These are phyloP conservation scores for Sistotremastrum suecicum DNA, from an alignment of 768 basidiomycete genomes.

Conservation along the genomic window DNA sequence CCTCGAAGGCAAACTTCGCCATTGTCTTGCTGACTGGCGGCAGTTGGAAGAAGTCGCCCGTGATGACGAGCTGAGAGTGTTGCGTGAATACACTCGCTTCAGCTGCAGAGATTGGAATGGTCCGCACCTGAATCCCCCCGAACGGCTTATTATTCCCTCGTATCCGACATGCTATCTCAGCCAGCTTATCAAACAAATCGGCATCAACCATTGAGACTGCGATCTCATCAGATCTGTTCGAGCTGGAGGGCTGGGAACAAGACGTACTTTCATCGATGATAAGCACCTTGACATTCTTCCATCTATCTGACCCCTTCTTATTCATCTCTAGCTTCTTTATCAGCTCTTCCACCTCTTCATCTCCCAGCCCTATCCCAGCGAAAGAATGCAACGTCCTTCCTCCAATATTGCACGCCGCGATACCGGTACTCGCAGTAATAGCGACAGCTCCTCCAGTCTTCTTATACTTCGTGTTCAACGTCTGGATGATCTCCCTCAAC, in stretches of 20 bases:
- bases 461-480: conserved; percentile 22
- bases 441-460: conserved; percentile 28
- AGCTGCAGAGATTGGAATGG: not conserved
- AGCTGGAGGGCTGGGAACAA: not conserved
- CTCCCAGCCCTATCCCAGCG: conserved; percentile 70
- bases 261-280: conserved; percentile 76
- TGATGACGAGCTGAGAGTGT: conserved; percentile 50
- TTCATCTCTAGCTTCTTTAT: conserved; percentile 40
- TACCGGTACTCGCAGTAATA: conserved; percentile 70
- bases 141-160: conserved; percentile 46
- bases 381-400: conserved; percentile 71
- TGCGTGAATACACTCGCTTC: conserved; percentile 1
- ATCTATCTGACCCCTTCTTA: conserved; percentile 43
- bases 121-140: conserved; percentile 68
- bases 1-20: conserved; percentile 30
- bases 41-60: conserved; percentile 85
- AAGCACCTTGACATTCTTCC: conserved; percentile 47
- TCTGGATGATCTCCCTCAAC: conserved; percentile 55
- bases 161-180: conserved; percentile 44
- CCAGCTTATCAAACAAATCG: conserved; percentile 66
- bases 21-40: conserved; percentile 52
- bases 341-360: conserved; percentile 36
- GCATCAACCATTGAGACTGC: conserved; percentile 87
- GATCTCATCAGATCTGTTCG: not conserved
- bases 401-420: conserved; percentile 72